Percentiles rank a stretch among this genome's conserved stretches.
Conservation (phyloP, 352 stramenopile genomes). For the Globisporangium echinulatum region DNA sequence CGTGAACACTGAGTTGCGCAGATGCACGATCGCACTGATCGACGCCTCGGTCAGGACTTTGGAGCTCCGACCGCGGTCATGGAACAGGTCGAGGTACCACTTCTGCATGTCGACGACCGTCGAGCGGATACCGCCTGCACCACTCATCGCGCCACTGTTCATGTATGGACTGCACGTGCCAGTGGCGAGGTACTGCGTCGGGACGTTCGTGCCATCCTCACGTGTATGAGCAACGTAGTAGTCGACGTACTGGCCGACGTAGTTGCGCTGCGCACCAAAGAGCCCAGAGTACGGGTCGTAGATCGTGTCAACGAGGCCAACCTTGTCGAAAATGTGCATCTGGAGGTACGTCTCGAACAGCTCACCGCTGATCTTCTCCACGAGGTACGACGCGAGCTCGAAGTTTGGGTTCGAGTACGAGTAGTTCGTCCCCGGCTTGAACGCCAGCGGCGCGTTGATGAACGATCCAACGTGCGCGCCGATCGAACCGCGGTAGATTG, state of each 20-base stretch:
- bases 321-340: constrained; percentile 25
- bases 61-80: constrained; percentile 25
- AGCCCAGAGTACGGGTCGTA: constrained; percentile 38
- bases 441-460: constrained; percentile 43
- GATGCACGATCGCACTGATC: constrained; percentile 33
- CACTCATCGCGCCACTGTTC: constrained; percentile 22
- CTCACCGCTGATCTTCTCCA: constrained; percentile 46
- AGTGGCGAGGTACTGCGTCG: constrained; percentile 22
- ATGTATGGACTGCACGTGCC: constrained; percentile 43
- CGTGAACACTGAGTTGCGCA: constrained; percentile 24
- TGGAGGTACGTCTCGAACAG: constrained; percentile 36
- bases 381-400: constrained; percentile 42
- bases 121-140: constrained; percentile 31
- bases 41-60: constrained; percentile 34
- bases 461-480: constrained; percentile 32
- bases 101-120: constrained; percentile 46
- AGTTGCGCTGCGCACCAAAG: constrained; percentile 17
- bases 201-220: constrained; percentile 4
- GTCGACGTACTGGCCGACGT: constrained; percentile 46
- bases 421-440: constrained; percentile 45
- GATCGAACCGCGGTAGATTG: constrained; percentile 20
- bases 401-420: constrained; percentile 49
- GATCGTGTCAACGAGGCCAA: constrained; percentile 29
- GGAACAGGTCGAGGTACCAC: constrained; percentile 48
- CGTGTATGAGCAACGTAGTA: constrained; percentile 26